Conservation (phyloP, 768 basidiomycete species). For the Crepidotus variabilis region DNA sequence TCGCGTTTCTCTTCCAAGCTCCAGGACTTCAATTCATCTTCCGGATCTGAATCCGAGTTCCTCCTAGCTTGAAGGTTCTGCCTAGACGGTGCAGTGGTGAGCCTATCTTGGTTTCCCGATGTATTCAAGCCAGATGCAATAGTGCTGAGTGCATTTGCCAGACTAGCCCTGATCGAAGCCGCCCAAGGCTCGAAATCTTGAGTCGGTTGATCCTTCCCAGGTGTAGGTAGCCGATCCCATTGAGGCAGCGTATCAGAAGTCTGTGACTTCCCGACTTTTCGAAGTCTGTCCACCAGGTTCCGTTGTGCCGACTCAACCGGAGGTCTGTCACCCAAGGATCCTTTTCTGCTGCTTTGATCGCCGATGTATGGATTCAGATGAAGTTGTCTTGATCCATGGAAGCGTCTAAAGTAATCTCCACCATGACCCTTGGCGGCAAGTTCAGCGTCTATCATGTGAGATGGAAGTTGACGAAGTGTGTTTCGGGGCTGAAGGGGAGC, state of each 20-base stretch:
- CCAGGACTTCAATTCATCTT: constrained; percentile 29
- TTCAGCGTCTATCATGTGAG: constrained; percentile 24
- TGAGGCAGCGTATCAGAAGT: background rate
- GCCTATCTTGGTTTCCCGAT: constrained; percentile 2
- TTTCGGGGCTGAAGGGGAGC: constrained; percentile 8
- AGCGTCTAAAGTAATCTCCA: background rate
- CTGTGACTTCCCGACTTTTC: constrained; percentile 16
- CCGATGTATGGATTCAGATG: background rate
- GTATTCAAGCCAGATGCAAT: constrained; percentile 38
- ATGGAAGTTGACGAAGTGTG: constrained; percentile 22
- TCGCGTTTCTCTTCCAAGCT: constrained; percentile 36
- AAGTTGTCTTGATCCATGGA: constrained; percentile 13
- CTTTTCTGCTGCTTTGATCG: background rate
- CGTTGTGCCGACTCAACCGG: constrained; percentile 6
- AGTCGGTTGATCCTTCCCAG: constrained; percentile 16
- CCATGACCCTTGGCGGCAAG: constrained; percentile 10
- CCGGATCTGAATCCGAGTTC: constrained; percentile 6
- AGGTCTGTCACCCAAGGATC: constrained; percentile 1
- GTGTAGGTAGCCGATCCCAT: constrained; percentile 23
- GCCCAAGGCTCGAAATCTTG: constrained; percentile 16
- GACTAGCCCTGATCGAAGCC: constrained; percentile 13
- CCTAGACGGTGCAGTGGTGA: constrained; percentile 9
- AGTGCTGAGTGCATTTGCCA: constrained; percentile 46
- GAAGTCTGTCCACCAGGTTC: constrained; percentile 17
- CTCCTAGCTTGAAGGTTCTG: background rate